A percentile compares a stretch with the other conserved stretches of the same genome.
Evolutionary conservation across 345 rosid genomes (phyloP).

Genomic region (Hibiscus syriacus): DNA sequence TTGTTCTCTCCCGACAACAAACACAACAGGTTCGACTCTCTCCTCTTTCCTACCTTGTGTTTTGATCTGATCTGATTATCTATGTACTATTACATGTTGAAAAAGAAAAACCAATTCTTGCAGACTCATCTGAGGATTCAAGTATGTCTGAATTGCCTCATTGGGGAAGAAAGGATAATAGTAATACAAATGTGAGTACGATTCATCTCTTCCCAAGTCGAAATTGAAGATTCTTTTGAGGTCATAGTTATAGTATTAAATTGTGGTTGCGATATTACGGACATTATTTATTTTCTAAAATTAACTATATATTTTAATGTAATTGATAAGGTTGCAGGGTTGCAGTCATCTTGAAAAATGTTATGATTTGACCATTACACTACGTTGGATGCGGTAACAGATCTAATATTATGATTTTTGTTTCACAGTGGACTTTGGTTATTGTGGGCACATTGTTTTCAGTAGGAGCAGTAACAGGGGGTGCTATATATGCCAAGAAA

Average conservation of each 20-base stretch:
- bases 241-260: too few relatives aligned
- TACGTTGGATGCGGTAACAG: too few relatives aligned
- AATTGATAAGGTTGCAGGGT: too few relatives aligned
- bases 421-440: slow-evolving; percentile 17
- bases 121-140: slow-evolving; percentile 14
- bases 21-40: background rate
- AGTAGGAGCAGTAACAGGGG: slow-evolving; percentile 23
- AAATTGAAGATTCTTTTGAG: background rate
- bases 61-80: background rate
- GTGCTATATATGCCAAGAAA: slow-evolving; percentile 17
- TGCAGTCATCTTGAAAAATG: too few relatives aligned
- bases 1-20: background rate
- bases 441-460: slow-evolving; percentile 18
- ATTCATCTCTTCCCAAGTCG: background rate
- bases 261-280: too few relatives aligned
- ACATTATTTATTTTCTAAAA: too few relatives aligned
- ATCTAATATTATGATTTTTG: background rate
- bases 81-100: too few relatives aligned
- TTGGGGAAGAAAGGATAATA: background rate
- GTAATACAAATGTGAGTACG: slow-evolving; percentile 14
- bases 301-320: too few relatives aligned
- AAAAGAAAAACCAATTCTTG: background rate
- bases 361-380: too few relatives aligned
- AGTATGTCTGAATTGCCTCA: background rate
- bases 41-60: background rate